These are phyloP conservation scores for Starmerella stellata DNA, from an alignment of 805 yeast genomes.

Conservation along the genomic window DNA sequence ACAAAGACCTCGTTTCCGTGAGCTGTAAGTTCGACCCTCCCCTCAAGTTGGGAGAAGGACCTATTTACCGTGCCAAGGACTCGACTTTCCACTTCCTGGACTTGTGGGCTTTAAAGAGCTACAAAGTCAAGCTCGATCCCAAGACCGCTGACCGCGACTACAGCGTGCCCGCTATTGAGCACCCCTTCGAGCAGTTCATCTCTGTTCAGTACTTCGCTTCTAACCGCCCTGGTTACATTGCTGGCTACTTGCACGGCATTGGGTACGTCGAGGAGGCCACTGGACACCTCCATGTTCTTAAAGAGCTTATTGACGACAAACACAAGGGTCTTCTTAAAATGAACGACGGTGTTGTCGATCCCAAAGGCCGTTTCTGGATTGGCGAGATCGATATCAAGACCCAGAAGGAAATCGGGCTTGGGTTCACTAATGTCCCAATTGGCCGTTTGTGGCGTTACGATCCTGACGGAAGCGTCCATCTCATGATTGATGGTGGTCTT, in stretches of 20 bases:
- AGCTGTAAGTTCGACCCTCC: slow-evolving; percentile 15
- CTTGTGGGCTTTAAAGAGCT: slow-evolving; percentile 20
- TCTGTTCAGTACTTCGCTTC: slow-evolving; percentile 23
- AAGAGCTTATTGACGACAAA: slow-evolving; percentile 23
- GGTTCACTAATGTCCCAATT: slow-evolving; percentile 18
- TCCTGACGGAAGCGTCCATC: slow-evolving; percentile 21
- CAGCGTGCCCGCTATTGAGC: slow-evolving; percentile 9
- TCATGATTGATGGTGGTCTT: slow-evolving; percentile 20
- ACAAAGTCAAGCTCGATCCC: slow-evolving; percentile 19
- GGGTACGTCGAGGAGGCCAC: slow-evolving; percentile 23
- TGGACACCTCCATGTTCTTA: slow-evolving; percentile 21
- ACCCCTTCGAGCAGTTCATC: slow-evolving; percentile 19
- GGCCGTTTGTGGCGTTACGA: slow-evolving; percentile 25
- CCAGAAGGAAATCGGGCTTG: slow-evolving; percentile 17
- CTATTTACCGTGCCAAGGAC: slow-evolving; percentile 22
- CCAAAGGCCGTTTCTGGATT: slow-evolving; percentile 55
- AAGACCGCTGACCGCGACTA: slow-evolving; percentile 16
- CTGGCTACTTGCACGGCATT: slow-evolving; percentile 23
- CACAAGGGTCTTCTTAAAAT: slow-evolving; percentile 32
- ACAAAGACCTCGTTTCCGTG: not conserved
- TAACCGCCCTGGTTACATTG: slow-evolving; percentile 20
- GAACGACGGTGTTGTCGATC: slow-evolving; percentile 69
- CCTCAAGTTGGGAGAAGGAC: slow-evolving; percentile 23
- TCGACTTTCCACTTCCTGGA: slow-evolving; percentile 24
- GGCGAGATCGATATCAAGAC: slow-evolving; percentile 23